Conservation (phyloP, 768 basidiomycete genomes). For the Hypholoma sublateritium region DNA sequence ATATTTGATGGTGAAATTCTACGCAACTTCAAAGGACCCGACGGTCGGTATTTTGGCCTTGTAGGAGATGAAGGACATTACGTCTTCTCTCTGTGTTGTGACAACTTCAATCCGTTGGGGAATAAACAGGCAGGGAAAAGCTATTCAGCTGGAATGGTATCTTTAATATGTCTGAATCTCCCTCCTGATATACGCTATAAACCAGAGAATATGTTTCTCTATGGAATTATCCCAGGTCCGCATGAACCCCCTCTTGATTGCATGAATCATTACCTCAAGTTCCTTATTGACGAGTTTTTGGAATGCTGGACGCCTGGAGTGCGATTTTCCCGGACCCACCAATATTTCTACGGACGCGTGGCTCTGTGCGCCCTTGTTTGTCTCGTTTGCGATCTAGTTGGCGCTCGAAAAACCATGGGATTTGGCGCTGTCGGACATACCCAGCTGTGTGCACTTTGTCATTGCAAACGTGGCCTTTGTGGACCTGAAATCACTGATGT, state of each 20-base stretch:
- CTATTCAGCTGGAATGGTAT: neutral
- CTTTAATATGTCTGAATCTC: neutral
- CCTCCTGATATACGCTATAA: neutral
- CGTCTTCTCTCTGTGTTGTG: neutral
- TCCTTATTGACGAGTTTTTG: neutral
- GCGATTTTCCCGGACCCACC: neutral
- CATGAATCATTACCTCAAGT: neutral
- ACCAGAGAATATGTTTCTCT: slow-evolving; percentile 2
- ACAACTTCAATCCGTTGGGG: slow-evolving; percentile 1
- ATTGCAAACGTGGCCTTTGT: neutral
- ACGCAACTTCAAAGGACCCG: neutral
- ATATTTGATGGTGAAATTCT: slow-evolving; percentile 4
- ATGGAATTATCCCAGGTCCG: neutral
- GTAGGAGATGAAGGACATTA: neutral
- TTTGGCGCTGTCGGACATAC: slow-evolving; percentile 1
- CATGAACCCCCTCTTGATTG: neutral
- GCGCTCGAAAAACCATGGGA: slow-evolving; percentile 3
- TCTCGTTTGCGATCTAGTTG: slow-evolving; percentile 7
- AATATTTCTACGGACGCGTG: slow-evolving; percentile 1
- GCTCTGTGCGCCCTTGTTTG: slow-evolving; percentile 1
- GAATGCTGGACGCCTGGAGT: neutral
- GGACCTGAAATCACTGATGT: neutral
- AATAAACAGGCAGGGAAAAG: slow-evolving; percentile 1
- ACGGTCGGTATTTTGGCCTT: neutral
- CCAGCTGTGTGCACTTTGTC: slow-evolving; percentile 5